Conservation (phyloP, 805 yeast species). For the Barnettozyma botsteinii region DNA sequence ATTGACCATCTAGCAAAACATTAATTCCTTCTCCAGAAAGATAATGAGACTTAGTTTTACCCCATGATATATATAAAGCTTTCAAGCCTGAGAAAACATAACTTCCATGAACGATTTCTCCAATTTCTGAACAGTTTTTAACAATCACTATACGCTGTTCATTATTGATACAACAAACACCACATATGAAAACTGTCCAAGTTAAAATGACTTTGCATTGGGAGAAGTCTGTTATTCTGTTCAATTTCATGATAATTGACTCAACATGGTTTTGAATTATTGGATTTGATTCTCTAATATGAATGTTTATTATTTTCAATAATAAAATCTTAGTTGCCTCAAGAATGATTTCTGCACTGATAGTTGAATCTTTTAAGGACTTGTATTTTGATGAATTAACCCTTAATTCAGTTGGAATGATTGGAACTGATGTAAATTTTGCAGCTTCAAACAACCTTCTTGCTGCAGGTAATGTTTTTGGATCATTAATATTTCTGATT, state of each 20-base stretch:
- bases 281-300: constrained; percentile 4
- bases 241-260: constrained; percentile 7
- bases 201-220: constrained; percentile 10
- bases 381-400: constrained; percentile 9
- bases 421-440: constrained; percentile 14
- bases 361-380: constrained; percentile 15
- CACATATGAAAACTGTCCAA: constrained; percentile 18
- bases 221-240: constrained; percentile 1
- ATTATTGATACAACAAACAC: constrained; percentile 4
- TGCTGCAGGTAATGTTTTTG: constrained; percentile 9
- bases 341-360: constrained; percentile 18
- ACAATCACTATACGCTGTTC: too few relatives aligned
- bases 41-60: too few relatives aligned
- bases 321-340: constrained; percentile 17
- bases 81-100: too few relatives aligned
- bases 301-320: constrained; percentile 12
- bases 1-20: too few relatives aligned
- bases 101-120: too few relatives aligned
- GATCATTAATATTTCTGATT: constrained; percentile 10
- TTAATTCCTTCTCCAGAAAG: too few relatives aligned
- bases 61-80: too few relatives aligned
- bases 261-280: constrained; percentile 8
- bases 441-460: constrained; percentile 16
- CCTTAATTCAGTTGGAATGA: constrained; percentile 17
- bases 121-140: too few relatives aligned